Evolutionary conservation across 1,284 basidiomycete species (phyloP).

Genomic region (Ceratobasidium sp.): DNA sequence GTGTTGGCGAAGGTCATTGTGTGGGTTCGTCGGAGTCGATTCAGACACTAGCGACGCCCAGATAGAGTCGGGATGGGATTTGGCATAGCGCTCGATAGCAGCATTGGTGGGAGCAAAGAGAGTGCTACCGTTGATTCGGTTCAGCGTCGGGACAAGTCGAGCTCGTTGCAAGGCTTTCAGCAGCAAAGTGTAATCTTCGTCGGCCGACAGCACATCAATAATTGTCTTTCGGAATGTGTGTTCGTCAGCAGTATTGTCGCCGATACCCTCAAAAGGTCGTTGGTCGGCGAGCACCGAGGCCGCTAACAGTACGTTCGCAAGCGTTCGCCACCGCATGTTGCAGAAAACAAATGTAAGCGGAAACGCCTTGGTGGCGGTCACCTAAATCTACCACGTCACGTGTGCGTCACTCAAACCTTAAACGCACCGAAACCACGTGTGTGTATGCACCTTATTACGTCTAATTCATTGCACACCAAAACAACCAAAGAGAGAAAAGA

Average conservation of each 20-base stretch:
- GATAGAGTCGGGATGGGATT: conserved; percentile 58
- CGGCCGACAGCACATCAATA: conserved; percentile 76
- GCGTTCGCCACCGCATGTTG: conserved; percentile 34
- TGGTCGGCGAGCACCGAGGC: conserved; percentile 20
- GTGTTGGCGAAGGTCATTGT: conserved; percentile 83
- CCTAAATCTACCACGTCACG: conserved; percentile 17
- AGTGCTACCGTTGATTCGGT: conserved; percentile 79
- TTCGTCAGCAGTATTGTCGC: background rate
- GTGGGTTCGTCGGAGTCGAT: conserved; percentile 69
- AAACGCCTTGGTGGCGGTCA: conserved; percentile 7
- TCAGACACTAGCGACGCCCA: conserved; percentile 33
- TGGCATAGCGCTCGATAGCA: conserved; percentile 67
- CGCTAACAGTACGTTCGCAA: background rate
- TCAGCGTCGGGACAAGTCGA: conserved; percentile 88
- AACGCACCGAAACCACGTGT: background rate
- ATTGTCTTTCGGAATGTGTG: conserved; percentile 57
- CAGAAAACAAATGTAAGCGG: background rate
- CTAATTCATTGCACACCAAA: conserved; percentile 31
- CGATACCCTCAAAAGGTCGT: background rate
- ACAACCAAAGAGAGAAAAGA: conserved; percentile 27
- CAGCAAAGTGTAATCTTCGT: conserved; percentile 80
- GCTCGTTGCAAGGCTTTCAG: conserved; percentile 82
- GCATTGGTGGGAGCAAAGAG: conserved; percentile 95
- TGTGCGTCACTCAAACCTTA: background rate
- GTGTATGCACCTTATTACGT: conserved; percentile 23